A percentile compares a stretch with the other conserved stretches of the same genome.
Conservation (phyloP, 805 yeast species). For the Yarrowia hollandica region DNA sequence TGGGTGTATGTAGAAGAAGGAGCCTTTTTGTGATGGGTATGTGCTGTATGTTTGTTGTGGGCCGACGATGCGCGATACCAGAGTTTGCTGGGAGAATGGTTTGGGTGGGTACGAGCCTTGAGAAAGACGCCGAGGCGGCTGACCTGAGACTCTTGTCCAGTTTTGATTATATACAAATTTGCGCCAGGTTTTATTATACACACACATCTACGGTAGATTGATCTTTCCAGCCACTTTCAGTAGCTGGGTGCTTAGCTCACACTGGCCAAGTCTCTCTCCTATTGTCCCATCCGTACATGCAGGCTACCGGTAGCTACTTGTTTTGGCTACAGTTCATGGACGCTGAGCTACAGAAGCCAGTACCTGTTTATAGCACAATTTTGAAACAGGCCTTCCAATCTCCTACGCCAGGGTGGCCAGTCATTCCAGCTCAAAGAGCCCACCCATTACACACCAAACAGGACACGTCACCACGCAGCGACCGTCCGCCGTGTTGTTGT, state of each 20-base stretch:
- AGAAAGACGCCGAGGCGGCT: too few species aligned
- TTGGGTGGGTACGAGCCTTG: background rate
- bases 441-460: background rate
- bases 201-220: background rate
- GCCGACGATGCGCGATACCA: conserved; percentile 19
- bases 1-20: conserved; percentile 22
- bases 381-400: too few species aligned
- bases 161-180: too few species aligned
- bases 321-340: background rate
- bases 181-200: background rate
- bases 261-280: background rate
- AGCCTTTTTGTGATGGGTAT: background rate
- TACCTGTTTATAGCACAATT: too few species aligned
- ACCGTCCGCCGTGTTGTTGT: conserved; percentile 11
- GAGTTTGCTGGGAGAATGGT: conserved; percentile 25
- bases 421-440: too few species aligned
- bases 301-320: background rate
- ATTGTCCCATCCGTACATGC: conserved; percentile 19
- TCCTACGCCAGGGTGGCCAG: too few species aligned
- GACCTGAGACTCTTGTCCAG: too few species aligned
- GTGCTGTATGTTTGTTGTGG: conserved; percentile 27
- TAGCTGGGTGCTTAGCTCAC: background rate
- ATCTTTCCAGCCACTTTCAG: background rate
- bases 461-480: conserved; percentile 17
- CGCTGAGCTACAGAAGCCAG: too few species aligned